Evolutionary conservation across 1,284 basidiomycete species (phyloP).

Genomic region (Apiotrichum sp.): DNA sequence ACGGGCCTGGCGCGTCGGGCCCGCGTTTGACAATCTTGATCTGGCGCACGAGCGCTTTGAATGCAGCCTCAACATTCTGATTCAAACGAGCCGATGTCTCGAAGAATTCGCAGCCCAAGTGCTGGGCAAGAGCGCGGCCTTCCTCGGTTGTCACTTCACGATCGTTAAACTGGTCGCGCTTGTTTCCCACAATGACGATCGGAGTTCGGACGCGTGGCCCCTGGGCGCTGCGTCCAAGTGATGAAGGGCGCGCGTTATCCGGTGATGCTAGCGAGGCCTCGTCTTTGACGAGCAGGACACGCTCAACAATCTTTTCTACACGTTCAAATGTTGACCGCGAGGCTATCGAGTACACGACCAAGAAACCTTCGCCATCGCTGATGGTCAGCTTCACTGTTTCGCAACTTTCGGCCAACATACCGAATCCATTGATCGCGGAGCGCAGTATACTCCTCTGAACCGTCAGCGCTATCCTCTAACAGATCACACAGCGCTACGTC

Average conservation of each 20-base stretch:
- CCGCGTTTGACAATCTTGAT: slow-evolving; percentile 52
- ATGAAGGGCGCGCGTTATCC: not conserved
- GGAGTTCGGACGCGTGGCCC: slow-evolving; percentile 23
- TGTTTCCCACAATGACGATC: slow-evolving; percentile 82
- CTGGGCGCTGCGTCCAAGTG: not conserved
- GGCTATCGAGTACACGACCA: slow-evolving; percentile 68
- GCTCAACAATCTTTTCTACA: slow-evolving; percentile 88
- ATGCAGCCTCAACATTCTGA: slow-evolving; percentile 89
- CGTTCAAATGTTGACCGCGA: slow-evolving; percentile 91
- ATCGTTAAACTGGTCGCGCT: slow-evolving; percentile 69
- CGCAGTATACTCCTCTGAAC: slow-evolving; percentile 86
- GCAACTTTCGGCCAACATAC: slow-evolving; percentile 51
- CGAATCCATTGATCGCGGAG: slow-evolving; percentile 98
- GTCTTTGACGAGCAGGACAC: slow-evolving; percentile 88
- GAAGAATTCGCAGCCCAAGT: slow-evolving; percentile 89
- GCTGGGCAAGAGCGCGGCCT: slow-evolving; percentile 73
- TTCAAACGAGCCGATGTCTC: slow-evolving; percentile 95
- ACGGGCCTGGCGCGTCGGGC: not conserved
- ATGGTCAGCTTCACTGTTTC: too few relatives aligned
- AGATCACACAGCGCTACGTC: too few relatives aligned
- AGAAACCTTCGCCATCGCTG: slow-evolving; percentile 97
- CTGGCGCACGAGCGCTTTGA: slow-evolving; percentile 81
- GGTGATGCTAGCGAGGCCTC: slow-evolving; percentile 54
- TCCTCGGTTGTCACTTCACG: slow-evolving; percentile 85
- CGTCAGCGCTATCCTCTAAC: too few relatives aligned